phyloP scores from a whole-genome alignment of 148 eudicot species.

The Vaccinium corymbosum region DNA sequence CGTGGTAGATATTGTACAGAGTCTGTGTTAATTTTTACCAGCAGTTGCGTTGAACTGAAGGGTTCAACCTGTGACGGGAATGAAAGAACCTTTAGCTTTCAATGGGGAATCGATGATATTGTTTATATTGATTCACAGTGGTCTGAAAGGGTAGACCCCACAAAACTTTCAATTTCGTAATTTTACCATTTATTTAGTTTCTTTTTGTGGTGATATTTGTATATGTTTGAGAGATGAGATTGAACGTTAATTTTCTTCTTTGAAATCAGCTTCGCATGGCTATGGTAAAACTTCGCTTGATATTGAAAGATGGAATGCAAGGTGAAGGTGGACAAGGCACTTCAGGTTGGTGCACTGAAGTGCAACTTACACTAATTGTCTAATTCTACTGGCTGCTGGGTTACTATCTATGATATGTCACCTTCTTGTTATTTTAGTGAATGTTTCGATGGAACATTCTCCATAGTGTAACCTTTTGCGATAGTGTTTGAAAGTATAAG shows the following conservation, averaged over 20 bases:
- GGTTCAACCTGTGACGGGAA: conserved; percentile 30
- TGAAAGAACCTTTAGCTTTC: conserved; percentile 22
- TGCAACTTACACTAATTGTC: too few species aligned
- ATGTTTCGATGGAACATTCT: neutral
- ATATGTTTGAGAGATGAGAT: neutral
- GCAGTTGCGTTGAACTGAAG: conserved; percentile 34
- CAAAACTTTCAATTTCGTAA: neutral
- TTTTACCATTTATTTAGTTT: neutral
- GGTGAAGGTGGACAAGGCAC: conserved; percentile 22
- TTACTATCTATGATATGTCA: neutral
- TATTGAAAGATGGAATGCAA: conserved; percentile 30
- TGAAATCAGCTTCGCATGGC: conserved; percentile 44
- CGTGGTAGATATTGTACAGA: conserved; percentile 43
- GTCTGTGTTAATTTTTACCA: conserved; percentile 42
- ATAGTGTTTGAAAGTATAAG: neutral
- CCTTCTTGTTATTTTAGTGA: neutral
- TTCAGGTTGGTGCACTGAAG: conserved; percentile 37
- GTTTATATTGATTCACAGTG: conserved; percentile 42
- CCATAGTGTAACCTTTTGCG: neutral
- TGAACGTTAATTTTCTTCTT: conserved; percentile 8
- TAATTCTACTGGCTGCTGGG: neutral
- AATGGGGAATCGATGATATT: conserved; percentile 58
- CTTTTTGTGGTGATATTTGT: neutral
- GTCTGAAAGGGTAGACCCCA: conserved; percentile 43
- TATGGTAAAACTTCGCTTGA: conserved; percentile 36